Conservation (phyloP, 495 filamentous ascomycete genomes). For the Ramalina intermedia region DNA sequence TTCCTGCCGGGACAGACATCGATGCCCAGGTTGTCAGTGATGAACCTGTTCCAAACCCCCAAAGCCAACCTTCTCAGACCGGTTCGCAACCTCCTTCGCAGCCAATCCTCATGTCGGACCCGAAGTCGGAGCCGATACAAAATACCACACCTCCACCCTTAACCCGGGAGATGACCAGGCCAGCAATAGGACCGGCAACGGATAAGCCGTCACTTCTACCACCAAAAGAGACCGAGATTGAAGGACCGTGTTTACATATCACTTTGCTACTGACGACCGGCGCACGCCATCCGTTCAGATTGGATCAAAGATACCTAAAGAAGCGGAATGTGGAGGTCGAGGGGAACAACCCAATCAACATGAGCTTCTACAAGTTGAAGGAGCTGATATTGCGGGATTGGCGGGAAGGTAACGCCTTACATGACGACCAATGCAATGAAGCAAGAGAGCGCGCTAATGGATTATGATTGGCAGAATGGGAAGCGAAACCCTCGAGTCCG, state of each 20-base stretch:
- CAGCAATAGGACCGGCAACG: conserved; percentile 16
- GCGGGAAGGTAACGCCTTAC: conserved; percentile 43
- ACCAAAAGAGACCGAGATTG: conserved; percentile 28
- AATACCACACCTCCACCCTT: conserved; percentile 2
- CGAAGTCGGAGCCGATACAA: background rate
- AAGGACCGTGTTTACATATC: conserved; percentile 38
- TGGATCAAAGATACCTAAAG: conserved; percentile 70
- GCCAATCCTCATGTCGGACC: too few species aligned
- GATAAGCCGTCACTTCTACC: conserved; percentile 14
- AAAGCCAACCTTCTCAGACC: too few species aligned
- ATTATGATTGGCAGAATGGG: conserved; percentile 52
- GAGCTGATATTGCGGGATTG: conserved; percentile 84
- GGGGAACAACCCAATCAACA: conserved; percentile 67
- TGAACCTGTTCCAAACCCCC: too few species aligned
- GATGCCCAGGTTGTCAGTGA: background rate
- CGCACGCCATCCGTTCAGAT: conserved; percentile 70
- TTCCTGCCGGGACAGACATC: background rate
- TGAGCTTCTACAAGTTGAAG: conserved; percentile 83
- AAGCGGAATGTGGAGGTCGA: conserved; percentile 65
- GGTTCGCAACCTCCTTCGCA: too few species aligned
- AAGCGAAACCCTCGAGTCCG: conserved; percentile 64
- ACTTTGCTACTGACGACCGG: conserved; percentile 64
- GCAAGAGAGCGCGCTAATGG: background rate
- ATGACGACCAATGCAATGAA: too few species aligned
- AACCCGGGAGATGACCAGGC: conserved; percentile 12